phyloP scores from a whole-genome alignment of 371 early-diverging fungal species.

The Mortierella sp. region DNA sequence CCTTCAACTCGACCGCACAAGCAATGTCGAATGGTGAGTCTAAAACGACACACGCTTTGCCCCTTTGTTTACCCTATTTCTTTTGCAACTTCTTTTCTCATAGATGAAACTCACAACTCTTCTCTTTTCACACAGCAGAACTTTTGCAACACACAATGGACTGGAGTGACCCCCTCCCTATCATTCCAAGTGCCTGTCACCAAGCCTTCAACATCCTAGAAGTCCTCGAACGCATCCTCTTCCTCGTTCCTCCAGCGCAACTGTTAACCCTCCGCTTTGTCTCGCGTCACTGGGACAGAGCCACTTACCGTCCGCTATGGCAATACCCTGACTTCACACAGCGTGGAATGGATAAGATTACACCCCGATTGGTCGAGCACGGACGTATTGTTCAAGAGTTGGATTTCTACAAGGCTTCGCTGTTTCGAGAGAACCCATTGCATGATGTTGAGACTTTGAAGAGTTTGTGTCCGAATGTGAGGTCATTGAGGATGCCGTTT shows the following conservation, averaged over 20 bases:
- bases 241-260: constrained; percentile 7
- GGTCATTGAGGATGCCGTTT: constrained; percentile 15
- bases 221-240: constrained; percentile 35
- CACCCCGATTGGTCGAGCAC: background rate
- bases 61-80: background rate
- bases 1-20: background rate
- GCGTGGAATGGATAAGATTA: constrained; percentile 8
- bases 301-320: constrained; percentile 20
- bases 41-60: background rate
- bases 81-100: background rate
- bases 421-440: constrained; percentile 2
- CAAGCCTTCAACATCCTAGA: constrained; percentile 21
- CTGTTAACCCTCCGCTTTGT: constrained; percentile 20
- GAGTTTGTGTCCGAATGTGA: constrained; percentile 24
- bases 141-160: background rate
- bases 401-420: constrained; percentile 15
- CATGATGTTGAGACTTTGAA: constrained; percentile 16
- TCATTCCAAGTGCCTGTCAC: constrained; percentile 5
- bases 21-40: background rate
- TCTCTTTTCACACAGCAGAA: background rate
- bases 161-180: background rate
- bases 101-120: background rate
- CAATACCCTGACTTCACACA: constrained; percentile 11
- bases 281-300: constrained; percentile 18
- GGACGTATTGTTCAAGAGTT: constrained; percentile 25